Conservation (phyloP, 345 rosid genomes). For the Boechera divaricarpa region DNA sequence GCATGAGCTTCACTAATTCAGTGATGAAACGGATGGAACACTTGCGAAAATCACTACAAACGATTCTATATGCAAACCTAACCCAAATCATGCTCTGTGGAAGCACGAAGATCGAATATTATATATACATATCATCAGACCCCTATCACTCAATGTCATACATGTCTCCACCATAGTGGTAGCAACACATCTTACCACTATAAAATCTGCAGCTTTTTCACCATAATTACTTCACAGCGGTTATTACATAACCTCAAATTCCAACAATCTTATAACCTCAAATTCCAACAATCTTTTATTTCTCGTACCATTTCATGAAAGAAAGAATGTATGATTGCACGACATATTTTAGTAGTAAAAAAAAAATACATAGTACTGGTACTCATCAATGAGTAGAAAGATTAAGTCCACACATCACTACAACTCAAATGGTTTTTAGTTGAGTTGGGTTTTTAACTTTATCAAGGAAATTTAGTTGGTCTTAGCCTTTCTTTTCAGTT, state of each 20-base stretch:
- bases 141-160: background rate
- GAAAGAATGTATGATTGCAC: background rate
- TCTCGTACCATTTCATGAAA: background rate
- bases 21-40: background rate
- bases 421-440: background rate
- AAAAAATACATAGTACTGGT: background rate
- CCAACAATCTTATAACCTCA: background rate
- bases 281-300: background rate
- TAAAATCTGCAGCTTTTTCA: background rate
- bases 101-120: background rate
- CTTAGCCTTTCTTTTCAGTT: slow-evolving; percentile 12
- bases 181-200: background rate
- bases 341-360: too few relatives aligned
- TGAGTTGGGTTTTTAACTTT: slow-evolving; percentile 1
- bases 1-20: background rate
- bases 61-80: background rate
- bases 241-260: background rate
- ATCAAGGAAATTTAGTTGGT: background rate
- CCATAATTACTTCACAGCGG: background rate
- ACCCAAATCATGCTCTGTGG: background rate
- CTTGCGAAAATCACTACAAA: background rate
- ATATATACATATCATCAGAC: too few relatives aligned
- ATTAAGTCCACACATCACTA: too few relatives aligned
- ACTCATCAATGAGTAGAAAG: background rate
- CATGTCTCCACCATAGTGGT: background rate